Base-by-base conservation (phyloP, 2,329 filamentous ascomycete species). In the Microthyrium microscopicum region DNA sequence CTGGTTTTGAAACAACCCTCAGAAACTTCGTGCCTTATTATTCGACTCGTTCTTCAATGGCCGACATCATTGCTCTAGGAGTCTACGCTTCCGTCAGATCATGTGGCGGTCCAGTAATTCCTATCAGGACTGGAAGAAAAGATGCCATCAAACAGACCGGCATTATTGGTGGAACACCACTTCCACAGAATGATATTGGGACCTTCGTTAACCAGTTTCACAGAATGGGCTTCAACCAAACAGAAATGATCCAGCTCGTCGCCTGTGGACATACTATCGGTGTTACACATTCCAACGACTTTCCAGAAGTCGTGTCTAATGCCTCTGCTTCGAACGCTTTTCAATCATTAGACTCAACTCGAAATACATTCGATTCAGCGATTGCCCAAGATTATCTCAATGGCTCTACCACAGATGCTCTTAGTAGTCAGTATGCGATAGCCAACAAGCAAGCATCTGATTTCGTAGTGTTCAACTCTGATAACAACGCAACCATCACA, bases 251-350 rank as follows among this genome's bases (percentile, higher is more conserved):
- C 26, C 61, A 68, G 43, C 54, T 70, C 17, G 62, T 61, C 2
- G 70, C 69, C 7, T 76, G 71, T 44, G 71, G 71, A 3, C 71
- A 76, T 46, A 67, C 66, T 0, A 47, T 76, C 16, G 71, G 71
- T 17, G 66, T 68, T 12, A 70, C 73, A 6, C 70, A 75, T 48
- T 53, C 55, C 18, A 45, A 46, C 7, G 58, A 70, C 40, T 70
- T 70, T 39, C 63, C 66, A 0, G 53, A 61, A 7, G 62, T 74
- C 26, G 62, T 70, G 2, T 54, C 62, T 2, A 39, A 51, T 3
- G 60, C 59, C 4, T 53, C 54, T 5, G 53, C 52, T 8, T 44
- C 54, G 5, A 55, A 68, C 35, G 64, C 60, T 15, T 54, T 62
- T 34, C 51, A 50, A 3, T 42, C 53, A 4, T 54, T 72, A 32